These are phyloP conservation scores for Capsicum pubescens DNA, from an alignment of 257 asterid species.

Conservation along the genomic window DNA sequence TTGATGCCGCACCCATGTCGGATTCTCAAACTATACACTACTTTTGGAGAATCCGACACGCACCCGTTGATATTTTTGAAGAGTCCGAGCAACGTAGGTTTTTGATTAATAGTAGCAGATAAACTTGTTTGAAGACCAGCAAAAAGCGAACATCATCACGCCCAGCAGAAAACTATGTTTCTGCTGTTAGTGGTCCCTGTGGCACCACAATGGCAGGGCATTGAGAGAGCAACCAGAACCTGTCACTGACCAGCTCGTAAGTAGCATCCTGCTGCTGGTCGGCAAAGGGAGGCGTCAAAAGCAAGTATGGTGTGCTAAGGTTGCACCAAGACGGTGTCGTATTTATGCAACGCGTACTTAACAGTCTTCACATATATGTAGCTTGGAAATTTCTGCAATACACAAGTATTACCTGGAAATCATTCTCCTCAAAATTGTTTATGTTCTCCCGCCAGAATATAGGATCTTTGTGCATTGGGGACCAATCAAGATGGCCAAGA, in stretches of 20 bases:
- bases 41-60: too few species aligned
- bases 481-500: conserved; percentile 94
- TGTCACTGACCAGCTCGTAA: too few species aligned
- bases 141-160: not conserved
- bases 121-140: not conserved
- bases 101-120: not conserved
- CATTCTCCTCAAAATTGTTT: conserved; percentile 76
- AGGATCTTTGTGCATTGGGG: conserved; percentile 94
- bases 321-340: not conserved
- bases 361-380: not conserved
- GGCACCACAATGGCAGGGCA: too few species aligned
- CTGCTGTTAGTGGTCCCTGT: not conserved
- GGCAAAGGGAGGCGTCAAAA: too few species aligned
- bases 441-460: conserved; percentile 81
- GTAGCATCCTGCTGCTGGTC: too few species aligned
- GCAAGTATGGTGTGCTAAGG: too few species aligned
- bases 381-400: not conserved
- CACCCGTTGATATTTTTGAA: too few species aligned
- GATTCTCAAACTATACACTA: too few species aligned
- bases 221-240: too few species aligned
- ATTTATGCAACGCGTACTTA: not conserved
- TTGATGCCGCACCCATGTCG: too few species aligned
- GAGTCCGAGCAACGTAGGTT: too few species aligned
- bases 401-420: conserved; percentile 70
- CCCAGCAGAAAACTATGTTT: not conserved